Evolutionary conservation across 1,284 basidiomycete genomes (phyloP), one percentile per base, ranked within the genome.

Genomic region (Marasmius sp.): DNA sequence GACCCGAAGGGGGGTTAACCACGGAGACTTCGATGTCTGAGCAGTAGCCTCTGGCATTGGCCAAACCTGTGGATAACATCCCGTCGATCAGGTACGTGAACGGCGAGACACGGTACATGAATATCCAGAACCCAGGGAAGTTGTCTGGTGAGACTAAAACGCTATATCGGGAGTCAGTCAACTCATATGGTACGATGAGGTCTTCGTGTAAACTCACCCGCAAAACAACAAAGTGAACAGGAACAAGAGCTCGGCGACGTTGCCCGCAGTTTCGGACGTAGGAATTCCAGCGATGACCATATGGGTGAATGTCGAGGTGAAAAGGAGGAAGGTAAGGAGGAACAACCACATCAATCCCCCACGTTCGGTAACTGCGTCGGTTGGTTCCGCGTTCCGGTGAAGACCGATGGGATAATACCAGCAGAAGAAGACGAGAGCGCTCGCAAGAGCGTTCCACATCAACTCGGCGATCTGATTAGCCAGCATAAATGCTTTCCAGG

Each of bases 401-500:
- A 85, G 82, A 9, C 84, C 87, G 55, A 90, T 85, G 2, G 87
- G 86, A 85, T 86, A 91, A 71, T 82, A 91, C 86, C 87, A 90
- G 68, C 84, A 85, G 6, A 86, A 65, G 76, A 88, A 91, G 74
- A 82, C 85, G 1, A 90, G 55, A 0, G 79, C 75, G 0, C 85
- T 82, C 10, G 81, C 82, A 3, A 87, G 53, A 22, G 89, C 79
- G 66, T 89, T 88, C 82, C 87, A 88, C 0, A 88, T 88, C 2
- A 89, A 61, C 66, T 89, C 88, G 33, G 83, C 81, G 2, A 88
- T 67, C 60, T 90, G 78, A 65, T 89, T 87, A 0, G 86, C 78
- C 0, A 85, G 80, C 45, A 87, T 70, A 51, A 94, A 82, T 0
- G 91, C 85, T 9, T 86, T 81, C 94, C 94, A 95, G 59, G 85